phyloP scores from a whole-genome alignment of 208 protist species.

The Leptomonas seymouri region DNA sequence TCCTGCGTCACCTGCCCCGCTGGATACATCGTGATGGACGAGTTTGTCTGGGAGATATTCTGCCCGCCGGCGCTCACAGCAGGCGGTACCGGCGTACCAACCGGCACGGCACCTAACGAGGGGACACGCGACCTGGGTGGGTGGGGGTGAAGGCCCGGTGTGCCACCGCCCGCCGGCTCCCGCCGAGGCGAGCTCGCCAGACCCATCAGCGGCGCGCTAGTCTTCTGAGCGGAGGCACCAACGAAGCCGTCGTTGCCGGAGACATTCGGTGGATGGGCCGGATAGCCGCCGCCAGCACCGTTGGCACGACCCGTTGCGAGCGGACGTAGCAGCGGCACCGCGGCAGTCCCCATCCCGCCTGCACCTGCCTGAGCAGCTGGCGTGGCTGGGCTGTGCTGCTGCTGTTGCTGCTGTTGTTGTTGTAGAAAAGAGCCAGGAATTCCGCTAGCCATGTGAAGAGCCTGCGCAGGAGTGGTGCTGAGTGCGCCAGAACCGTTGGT shows the following conservation, averaged over 20 bases:
- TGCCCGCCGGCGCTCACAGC: neutral
- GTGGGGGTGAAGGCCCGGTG: conserved; percentile 3
- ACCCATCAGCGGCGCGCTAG: neutral
- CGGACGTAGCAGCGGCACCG: conserved; percentile 33
- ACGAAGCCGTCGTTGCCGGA: conserved; percentile 2
- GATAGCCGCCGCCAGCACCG: neutral
- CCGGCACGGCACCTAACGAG: neutral
- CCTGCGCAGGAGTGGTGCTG: neutral
- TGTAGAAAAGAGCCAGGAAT: neutral
- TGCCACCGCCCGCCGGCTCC: neutral
- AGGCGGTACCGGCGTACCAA: neutral
- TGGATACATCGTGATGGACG: conserved; percentile 9
- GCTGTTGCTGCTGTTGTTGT: conserved; percentile 1
- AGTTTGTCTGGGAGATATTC: conserved; percentile 13
- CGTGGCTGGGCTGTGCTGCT: conserved; percentile 10
- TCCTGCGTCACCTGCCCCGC: conserved; percentile 20
- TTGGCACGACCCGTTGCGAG: conserved; percentile 12
- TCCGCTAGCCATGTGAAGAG: neutral
- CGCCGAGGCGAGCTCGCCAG: neutral
- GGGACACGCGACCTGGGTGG: conserved; percentile 13
- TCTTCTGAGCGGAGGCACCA: conserved; percentile 1
- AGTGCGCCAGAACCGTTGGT: neutral
- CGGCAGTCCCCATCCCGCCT: neutral
- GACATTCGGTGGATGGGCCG: neutral
- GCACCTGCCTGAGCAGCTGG: neutral